A percentile compares a stretch with the other conserved stretches of the same genome.
These are phyloP conservation scores for Pestalotiopsis sp. DNA, from an alignment of 2,329 filamentous ascomycete species.

Conservation along the genomic window DNA sequence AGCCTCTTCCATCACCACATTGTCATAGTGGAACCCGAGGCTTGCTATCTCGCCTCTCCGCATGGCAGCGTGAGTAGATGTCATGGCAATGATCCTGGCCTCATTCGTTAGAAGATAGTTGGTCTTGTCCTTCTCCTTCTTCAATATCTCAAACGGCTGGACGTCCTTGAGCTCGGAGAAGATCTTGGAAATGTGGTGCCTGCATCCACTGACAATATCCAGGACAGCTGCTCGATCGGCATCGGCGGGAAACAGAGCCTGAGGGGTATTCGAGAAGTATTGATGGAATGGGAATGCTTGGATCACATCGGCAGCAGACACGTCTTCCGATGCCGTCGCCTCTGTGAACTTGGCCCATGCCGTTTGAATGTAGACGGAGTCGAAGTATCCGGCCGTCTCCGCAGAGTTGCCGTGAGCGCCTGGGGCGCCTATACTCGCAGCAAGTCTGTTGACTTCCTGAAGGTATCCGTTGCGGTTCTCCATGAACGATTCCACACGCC, in stretches of 20 bases:
- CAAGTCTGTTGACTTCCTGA: conserved; percentile 82
- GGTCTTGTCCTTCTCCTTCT: conserved; percentile 86
- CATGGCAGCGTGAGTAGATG: conserved; percentile 96
- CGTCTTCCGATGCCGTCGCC: conserved; percentile 56
- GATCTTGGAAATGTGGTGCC: conserved; percentile 85
- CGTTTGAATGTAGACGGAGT: conserved; percentile 86
- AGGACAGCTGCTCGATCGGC: conserved; percentile 68
- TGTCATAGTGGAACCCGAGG: conserved; percentile 97
- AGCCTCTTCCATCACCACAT: conserved; percentile 97
- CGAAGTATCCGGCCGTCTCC: conserved; percentile 96
- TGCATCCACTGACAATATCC: conserved; percentile 82
- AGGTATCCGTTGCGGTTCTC: conserved; percentile 82
- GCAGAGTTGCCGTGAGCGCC: conserved; percentile 96
- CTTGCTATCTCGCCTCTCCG: conserved; percentile 85
- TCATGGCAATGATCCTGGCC: conserved; percentile 98
- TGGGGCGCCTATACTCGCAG: conserved; percentile 80
- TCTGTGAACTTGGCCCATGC: conserved; percentile 87
- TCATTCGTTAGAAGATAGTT: conserved; percentile 96
- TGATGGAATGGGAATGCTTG: conserved; percentile 82
- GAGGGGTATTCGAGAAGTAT: conserved; percentile 87
- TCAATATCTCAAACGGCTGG: conserved; percentile 90
- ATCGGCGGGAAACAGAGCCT: conserved; percentile 76
- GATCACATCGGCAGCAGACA: conserved; percentile 64
- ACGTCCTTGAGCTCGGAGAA: conserved; percentile 93
- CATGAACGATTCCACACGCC: conserved; percentile 91